phyloP scores from a whole-genome alignment of 176 grass and related monocot species.

The Eleusine indica region DNA sequence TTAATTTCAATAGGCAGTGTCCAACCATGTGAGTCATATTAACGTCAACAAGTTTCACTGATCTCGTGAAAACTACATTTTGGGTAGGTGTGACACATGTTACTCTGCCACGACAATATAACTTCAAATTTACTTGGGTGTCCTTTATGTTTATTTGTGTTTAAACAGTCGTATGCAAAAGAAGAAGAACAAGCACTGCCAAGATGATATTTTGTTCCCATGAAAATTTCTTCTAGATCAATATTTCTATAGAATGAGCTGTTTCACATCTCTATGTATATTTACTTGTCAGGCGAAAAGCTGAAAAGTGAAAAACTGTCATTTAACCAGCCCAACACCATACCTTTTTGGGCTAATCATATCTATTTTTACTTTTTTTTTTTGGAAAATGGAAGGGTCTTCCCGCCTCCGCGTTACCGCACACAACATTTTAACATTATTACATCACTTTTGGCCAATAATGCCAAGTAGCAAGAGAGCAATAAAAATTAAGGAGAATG shows the following conservation, averaged over 20 bases:
- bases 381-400: too few relatives aligned
- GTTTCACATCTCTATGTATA: not conserved
- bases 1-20: not conserved
- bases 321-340: not conserved
- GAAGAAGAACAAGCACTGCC: not conserved
- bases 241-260: constrained; percentile 5
- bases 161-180: not conserved
- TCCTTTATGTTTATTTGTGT: not conserved
- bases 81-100: too few relatives aligned
- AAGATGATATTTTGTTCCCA: not conserved
- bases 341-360: not conserved
- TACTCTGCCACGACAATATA: not conserved
- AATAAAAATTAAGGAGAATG: too few relatives aligned
- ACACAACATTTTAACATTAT: too few relatives aligned
- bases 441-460: too few relatives aligned
- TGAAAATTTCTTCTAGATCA: not conserved
- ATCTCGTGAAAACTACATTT: too few relatives aligned
- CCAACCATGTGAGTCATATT: not conserved
- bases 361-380: not conserved
- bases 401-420: too few relatives aligned
- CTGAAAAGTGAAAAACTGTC: not conserved
- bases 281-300: not conserved
- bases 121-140: not conserved
- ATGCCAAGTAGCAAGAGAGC: too few relatives aligned
- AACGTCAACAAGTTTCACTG: too few relatives aligned